phyloP scores from a whole-genome alignment of 805 yeast genomes.

The Ogataea haglerorum region DNA sequence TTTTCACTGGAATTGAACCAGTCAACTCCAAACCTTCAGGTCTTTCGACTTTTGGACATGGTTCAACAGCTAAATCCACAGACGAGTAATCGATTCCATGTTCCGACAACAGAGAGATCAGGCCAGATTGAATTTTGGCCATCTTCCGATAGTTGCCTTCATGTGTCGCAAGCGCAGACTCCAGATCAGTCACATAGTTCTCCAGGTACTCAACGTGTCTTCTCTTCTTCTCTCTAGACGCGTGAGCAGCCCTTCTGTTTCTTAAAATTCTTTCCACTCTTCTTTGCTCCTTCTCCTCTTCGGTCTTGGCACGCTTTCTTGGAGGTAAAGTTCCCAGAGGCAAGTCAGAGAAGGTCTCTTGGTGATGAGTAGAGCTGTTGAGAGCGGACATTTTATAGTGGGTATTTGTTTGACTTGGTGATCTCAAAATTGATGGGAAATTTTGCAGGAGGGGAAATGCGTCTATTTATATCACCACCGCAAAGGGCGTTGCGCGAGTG shows the following conservation, averaged over 20 bases:
- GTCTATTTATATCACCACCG: constrained; percentile 10
- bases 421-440: constrained; percentile 1
- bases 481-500: constrained; percentile 2
- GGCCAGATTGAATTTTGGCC: constrained; percentile 11
- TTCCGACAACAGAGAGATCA: constrained; percentile 19
- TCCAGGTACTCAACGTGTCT: constrained; percentile 86
- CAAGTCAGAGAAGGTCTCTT: constrained; percentile 10
- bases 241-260: constrained; percentile 96
- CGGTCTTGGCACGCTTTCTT: constrained; percentile 92
- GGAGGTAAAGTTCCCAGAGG: constrained; percentile 61
- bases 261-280: constrained; percentile 88
- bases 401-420: constrained; percentile 17
- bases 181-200: constrained; percentile 46
- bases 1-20: constrained; percentile 18
- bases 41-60: constrained; percentile 18
- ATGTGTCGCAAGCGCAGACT: constrained; percentile 19
- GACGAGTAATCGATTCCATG: constrained; percentile 17
- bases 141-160: constrained; percentile 16
- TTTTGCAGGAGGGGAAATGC: constrained; percentile 3
- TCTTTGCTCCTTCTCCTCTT: constrained; percentile 96
- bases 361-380: constrained; percentile 10
- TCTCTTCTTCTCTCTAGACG: constrained; percentile 94
- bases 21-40: constrained; percentile 29
- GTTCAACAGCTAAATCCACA: constrained; percentile 14
- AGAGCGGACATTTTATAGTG: constrained; percentile 13